Evolutionary conservation across 345 rosid species (phyloP), one percentile per base, ranked within the genome.

Genomic region (Moringa oleifera): DNA sequence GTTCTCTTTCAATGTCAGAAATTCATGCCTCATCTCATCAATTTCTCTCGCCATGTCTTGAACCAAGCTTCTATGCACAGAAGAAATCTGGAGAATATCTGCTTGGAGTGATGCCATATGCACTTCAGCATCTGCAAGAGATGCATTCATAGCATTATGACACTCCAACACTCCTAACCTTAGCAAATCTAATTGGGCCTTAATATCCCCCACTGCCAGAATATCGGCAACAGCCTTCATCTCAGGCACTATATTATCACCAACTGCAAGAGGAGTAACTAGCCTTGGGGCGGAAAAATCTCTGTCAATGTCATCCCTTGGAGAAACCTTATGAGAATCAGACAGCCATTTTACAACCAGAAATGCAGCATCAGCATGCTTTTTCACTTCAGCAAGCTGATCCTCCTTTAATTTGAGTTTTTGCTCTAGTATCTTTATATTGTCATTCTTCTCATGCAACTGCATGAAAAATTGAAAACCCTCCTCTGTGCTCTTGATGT

Each of bases 281-380:
- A 18, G 12, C 23, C 57, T 51, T 23, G 63, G 41, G 23, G 25
- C 19, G 25, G 45, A 41, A 70, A 25, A 64, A 59, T 61, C 67
- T 55, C 64, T 61, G 46, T 59, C 68, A 7, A 9, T 58, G 23
- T 57, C 64, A 49, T 68, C 65, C 20, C 57, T 62, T 24, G 13
- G 33, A 66, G 61, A 64, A 69, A 31, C 57, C 54, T 49, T 63
- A 49, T 63, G 51, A 24, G 51, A 58, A 66, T 83, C 85, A 68
- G 75, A 77, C 41, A 83, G 81, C 89, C 89, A 81, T 73, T 77
- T 81, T 46, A 68, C 51, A 23, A 78, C 79, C 62, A 77, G 22
- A 57, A 83, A 72, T 63, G 85, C 72, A 76, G 81, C 84, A 68
- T 71, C 73, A 6, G 71, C 73, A 53, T 67, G 72, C 63, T 79